Conservation (phyloP, 179 eudicot species). For the Monotropa hypopitys region DNA sequence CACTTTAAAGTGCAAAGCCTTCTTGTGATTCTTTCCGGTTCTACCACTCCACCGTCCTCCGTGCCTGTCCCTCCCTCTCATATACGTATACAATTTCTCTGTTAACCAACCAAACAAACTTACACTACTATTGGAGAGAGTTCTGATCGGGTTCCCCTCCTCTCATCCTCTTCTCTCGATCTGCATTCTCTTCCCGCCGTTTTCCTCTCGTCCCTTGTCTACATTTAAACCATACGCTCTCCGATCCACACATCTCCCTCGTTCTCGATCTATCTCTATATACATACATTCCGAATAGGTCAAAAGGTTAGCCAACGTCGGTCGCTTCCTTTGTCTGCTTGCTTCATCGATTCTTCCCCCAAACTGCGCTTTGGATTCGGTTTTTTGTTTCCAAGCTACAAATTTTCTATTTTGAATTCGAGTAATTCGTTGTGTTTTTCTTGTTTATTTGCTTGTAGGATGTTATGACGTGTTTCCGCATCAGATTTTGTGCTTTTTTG, state of each 20-base stretch:
- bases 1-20: not conserved
- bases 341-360: not conserved
- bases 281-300: not conserved
- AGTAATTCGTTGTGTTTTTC: not conserved
- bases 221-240: not conserved
- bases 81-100: not conserved
- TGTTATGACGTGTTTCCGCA: not conserved
- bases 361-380: not conserved
- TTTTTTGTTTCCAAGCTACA: too few relatives aligned
- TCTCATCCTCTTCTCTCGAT: conserved; percentile 11
- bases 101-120: not conserved
- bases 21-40: conserved; percentile 37
- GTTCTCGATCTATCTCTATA: not conserved
- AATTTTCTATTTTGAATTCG: not conserved
- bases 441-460: not conserved
- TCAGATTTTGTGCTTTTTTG: not conserved
- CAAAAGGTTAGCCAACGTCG: conserved; percentile 8
- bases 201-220: not conserved
- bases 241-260: not conserved
- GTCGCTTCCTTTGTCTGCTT: not conserved
- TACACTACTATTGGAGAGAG: conserved; percentile 11
- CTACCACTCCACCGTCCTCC: conserved; percentile 19
- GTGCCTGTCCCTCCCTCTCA: not conserved
- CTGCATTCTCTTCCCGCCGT: not conserved
- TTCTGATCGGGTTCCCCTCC: conserved; percentile 26